Conservation (phyloP, 2,329 filamentous ascomycete species). For the Colletotrichum zoysiae region DNA sequence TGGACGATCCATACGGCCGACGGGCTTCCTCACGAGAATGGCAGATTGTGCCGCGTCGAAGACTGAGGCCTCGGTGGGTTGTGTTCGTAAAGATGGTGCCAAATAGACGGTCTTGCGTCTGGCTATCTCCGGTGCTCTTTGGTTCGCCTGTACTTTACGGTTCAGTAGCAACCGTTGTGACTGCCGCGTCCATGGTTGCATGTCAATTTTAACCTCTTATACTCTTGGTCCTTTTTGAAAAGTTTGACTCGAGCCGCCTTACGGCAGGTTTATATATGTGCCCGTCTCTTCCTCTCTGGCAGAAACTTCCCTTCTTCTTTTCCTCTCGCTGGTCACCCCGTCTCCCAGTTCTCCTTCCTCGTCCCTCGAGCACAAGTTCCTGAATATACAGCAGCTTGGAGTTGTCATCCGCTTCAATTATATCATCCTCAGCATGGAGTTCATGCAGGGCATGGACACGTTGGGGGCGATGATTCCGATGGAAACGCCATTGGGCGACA, state of each 20-base stretch:
- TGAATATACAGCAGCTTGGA: too few species aligned
- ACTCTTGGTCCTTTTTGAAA: neutral
- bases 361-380: neutral
- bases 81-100: neutral
- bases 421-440: neutral
- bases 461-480: neutral
- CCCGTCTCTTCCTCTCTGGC: neutral
- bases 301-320: neutral
- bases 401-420: neutral
- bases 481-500: neutral
- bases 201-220: neutral
- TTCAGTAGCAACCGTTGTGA: neutral
- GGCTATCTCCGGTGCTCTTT: neutral
- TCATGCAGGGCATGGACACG: neutral
- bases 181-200: neutral
- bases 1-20: constrained; percentile 40
- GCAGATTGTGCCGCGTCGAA: constrained; percentile 1
- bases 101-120: neutral
- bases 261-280: neutral
- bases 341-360: neutral
- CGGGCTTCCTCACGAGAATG: constrained; percentile 31
- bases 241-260: accelerated
- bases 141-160: neutral
- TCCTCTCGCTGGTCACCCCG: neutral
- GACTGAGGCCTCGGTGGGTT: neutral